Evolutionary conservation across 1,139 yeast species (phyloP), one percentile per base, ranked within the genome.

Genomic region (Candida labiduridarum): DNA sequence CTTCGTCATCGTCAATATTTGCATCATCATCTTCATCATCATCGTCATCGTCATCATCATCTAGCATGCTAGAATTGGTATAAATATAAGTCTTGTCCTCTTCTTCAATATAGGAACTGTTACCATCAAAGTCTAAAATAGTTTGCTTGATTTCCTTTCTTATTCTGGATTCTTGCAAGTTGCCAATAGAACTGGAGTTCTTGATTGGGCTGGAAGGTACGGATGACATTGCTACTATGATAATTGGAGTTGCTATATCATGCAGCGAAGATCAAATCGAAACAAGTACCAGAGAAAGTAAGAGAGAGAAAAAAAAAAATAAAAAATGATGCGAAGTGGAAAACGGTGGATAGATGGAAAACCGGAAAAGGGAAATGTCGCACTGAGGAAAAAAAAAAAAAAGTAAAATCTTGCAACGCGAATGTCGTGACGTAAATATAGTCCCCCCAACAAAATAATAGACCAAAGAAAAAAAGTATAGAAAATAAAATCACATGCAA

Each of bases 71-170:
- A 27, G 72, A 65, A 25, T 64, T 67, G 16, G 64, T 61, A 51
- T 67, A 62, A 18, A 66, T 59, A 50, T 68, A 73, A 0, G 77
- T 68, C 45, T 62, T 67, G 53, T 73, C 78, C 9, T 72, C 74
- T 45, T 71, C 76, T 52, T 73, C 78, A 40, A 72, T 54, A 48
- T 72, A 72, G 5, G 76, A 65, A 22, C 58, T 56, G 49, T 68
- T 63, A 25, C 59, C 56, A 47, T 67, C 71, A 45, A 60, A 64
- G 45, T 59, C 61, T 31, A 67, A 55, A 40, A 71, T 62, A 10
- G 73, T 68, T 14, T 44, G 43, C 14, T 47, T 47, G 25, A 53
- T 47, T 16, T 46, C 51, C 19, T 45, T 49, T 15, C 52, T 46
- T 15, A 51, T 42, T 40, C 46, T 39, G 33, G 38, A 34, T 40